Evolutionary conservation across 805 yeast species (phyloP), one percentile per base, ranked within the genome.

Genomic region (Candida lessepsii): DNA sequence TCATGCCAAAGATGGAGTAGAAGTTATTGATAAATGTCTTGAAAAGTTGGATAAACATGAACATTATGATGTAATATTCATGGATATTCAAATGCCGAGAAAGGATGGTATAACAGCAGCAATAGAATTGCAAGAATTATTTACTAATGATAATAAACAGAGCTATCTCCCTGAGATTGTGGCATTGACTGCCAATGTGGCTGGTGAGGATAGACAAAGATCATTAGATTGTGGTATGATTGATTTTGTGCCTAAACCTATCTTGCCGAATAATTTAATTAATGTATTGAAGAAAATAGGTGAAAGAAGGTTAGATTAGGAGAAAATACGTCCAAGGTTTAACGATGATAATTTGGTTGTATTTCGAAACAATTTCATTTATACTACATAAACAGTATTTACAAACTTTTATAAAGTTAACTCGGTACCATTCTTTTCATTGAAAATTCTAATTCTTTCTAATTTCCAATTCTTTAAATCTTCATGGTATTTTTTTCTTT

Each of bases 61-160:
- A 11, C 57, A 53, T 38, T 79, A 78, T 52, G 78, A 77, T 47
- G 65, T 75, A 27, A 70, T 80, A 14, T 59, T 80, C 28, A 71
- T 80, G 73, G 84, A 80, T 51, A 67, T 73, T 16, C 80, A 78
- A 36, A 67, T 78, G 69, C 79, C 80, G 6, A 57, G 69, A 13
- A 66, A 74, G 44, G 85, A 80, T 52, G 85, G 85, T 1, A 65
- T 76, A n/a, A 66, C 70, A 4, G 70, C 78, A 1, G 66, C 77
- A 0, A 54, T 54, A 8, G 75, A 71, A 40, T 51, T 73, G 27
- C 52, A 49, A 30, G 53, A 57, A 33, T 39, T 51, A 18, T 72
- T 70, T 39, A 25, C 25, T 1, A 57, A 52, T 8, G 45, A 48
- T 13, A 50, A 52, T 3, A 43, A 46, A 6, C 47, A 24, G 10